Conservation (phyloP, 345 rosid genomes). For the Camelina hispida region DNA sequence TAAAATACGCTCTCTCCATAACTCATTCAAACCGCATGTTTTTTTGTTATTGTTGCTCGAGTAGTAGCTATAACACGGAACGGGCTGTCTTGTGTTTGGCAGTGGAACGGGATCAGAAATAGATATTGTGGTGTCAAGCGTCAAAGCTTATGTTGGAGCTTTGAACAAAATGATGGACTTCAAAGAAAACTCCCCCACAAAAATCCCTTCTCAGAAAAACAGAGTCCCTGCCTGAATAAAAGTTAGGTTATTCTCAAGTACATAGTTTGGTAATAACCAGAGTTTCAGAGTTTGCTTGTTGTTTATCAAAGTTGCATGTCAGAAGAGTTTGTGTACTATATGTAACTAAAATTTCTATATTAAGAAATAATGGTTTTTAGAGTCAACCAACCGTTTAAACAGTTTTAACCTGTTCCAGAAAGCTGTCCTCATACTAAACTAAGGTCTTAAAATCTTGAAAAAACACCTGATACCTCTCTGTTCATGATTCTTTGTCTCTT, state of each 20-base stretch:
- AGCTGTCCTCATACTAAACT: slow-evolving; percentile 28
- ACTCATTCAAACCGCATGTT: not conserved
- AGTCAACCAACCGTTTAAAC: slow-evolving; percentile 12
- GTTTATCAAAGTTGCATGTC: slow-evolving; percentile 8
- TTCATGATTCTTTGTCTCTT: not conserved
- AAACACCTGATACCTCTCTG: slow-evolving; percentile 17
- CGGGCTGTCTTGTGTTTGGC: slow-evolving; percentile 14
- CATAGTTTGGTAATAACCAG: slow-evolving; percentile 25
- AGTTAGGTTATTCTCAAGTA: slow-evolving; percentile 24
- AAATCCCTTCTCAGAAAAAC: slow-evolving; percentile 42
- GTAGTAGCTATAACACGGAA: slow-evolving; percentile 13
- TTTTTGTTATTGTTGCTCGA: not conserved
- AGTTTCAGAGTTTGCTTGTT: slow-evolving; percentile 21
- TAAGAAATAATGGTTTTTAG: slow-evolving; percentile 16
- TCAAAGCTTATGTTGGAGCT: slow-evolving; percentile 85
- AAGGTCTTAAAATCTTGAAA: slow-evolving; percentile 2
- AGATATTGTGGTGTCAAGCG: slow-evolving; percentile 94
- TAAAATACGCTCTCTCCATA: slow-evolving; percentile 34
- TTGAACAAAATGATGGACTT: slow-evolving; percentile 88
- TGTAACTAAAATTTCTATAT: slow-evolving; percentile 7
- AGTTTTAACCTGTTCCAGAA: not conserved
- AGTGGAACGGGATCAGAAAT: slow-evolving; percentile 88
- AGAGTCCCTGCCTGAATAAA: slow-evolving; percentile 51
- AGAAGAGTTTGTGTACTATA: slow-evolving; percentile 25
- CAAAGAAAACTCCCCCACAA: slow-evolving; percentile 43